phyloP scores from a whole-genome alignment of 306 rosid species.

The Castanea mollissima region DNA sequence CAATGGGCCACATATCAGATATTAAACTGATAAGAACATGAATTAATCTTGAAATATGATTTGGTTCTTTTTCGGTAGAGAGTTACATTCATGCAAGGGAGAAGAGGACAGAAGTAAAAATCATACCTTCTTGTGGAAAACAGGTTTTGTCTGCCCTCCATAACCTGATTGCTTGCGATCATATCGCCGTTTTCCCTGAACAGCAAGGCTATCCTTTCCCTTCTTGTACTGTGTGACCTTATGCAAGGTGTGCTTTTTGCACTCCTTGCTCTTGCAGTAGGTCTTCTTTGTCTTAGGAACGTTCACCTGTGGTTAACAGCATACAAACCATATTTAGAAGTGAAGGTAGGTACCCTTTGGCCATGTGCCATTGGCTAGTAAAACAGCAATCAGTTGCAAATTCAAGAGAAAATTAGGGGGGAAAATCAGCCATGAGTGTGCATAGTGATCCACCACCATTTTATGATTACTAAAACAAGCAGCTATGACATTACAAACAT shows the following conservation, averaged over 20 bases:
- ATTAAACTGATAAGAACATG: too few species aligned
- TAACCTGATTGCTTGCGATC: constrained; percentile 8
- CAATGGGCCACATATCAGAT: too few species aligned
- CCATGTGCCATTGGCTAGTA: too few species aligned
- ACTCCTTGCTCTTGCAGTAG: constrained; percentile 1
- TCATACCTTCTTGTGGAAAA: background rate
- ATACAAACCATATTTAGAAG: background rate
- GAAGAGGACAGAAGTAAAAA: background rate
- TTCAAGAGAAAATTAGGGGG: background rate
- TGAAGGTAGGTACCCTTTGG: too few species aligned
- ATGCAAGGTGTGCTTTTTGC: constrained; percentile 1
- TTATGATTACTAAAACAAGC: background rate
- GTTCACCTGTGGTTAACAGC: background rate
- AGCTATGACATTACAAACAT: background rate
- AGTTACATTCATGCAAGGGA: background rate
- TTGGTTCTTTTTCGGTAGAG: background rate
- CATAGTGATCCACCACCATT: background rate
- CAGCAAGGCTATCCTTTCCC: background rate
- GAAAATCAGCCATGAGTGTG: background rate
- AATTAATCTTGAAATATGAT: background rate
- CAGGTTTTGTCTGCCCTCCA: constrained; percentile 1
- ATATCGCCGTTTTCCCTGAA: background rate
- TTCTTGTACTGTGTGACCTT: constrained; percentile 2
- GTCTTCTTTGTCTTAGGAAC: constrained; percentile 3
- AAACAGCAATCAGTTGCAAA: too few species aligned